Percentiles rank a stretch among this genome's conserved stretches.
Evolutionary conservation across 1,139 yeast genomes (phyloP).

Genomic region (Candida pseudoviswanathii): DNA sequence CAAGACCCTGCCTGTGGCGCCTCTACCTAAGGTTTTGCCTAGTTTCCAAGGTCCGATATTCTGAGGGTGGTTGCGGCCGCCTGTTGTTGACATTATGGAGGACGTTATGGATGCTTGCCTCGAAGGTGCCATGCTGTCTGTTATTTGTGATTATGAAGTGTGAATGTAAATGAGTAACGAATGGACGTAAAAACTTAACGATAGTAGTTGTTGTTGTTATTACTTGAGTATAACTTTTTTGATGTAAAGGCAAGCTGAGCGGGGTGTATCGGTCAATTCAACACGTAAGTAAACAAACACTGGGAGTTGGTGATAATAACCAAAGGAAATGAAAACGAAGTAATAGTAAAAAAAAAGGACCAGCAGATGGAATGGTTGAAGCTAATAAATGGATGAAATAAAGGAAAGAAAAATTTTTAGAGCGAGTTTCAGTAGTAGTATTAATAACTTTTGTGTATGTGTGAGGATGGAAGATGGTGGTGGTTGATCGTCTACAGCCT

Average conservation of each 20-base stretch:
- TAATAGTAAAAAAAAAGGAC: not conserved
- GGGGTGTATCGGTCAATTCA: not conserved
- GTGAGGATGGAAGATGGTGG: not conserved
- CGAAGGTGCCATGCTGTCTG: constrained; percentile 33
- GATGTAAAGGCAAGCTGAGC: not conserved
- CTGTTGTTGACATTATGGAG: constrained; percentile 30
- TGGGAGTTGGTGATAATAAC: not conserved
- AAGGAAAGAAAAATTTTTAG: not conserved
- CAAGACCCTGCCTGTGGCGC: constrained; percentile 80
- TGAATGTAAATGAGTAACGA: not conserved
- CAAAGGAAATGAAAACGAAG: not conserved
- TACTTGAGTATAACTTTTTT: not conserved
- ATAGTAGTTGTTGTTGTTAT: not conserved
- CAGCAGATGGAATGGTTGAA: not conserved
- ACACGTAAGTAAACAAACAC: not conserved
- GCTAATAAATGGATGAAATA: not conserved
- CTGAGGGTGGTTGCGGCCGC: constrained; percentile 42
- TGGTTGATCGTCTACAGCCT: not conserved
- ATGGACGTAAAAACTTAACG: not conserved
- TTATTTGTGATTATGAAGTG: not conserved
- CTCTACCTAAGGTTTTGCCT: constrained; percentile 79
- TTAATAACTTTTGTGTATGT: not conserved
- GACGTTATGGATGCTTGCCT: constrained; percentile 45
- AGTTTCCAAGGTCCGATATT: constrained; percentile 78
- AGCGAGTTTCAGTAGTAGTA: not conserved